These are phyloP conservation scores for Colletotrichum lentis DNA, from an alignment of 2,329 filamentous ascomycete species.

Conservation along the genomic window DNA sequence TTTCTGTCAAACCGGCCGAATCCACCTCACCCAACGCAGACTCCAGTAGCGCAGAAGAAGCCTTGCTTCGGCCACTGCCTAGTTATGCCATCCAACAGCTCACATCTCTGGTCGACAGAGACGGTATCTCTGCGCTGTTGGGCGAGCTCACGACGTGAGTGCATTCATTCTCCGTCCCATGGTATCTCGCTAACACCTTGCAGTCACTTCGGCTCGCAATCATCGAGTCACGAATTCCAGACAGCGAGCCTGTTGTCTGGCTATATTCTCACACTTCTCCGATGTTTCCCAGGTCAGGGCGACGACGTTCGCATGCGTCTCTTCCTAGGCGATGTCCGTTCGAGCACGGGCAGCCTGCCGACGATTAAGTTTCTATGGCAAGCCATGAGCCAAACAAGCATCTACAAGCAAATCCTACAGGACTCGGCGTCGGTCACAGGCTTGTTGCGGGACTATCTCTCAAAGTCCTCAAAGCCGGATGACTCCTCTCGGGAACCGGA, in stretches of 20 bases:
- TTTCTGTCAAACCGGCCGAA: slow-evolving; percentile 43
- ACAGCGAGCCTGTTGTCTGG: slow-evolving; percentile 73
- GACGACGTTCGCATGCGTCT: slow-evolving; percentile 96
- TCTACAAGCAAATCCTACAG: slow-evolving; percentile 36
- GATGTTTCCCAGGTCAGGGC: slow-evolving; percentile 80
- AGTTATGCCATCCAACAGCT: slow-evolving; percentile 72
- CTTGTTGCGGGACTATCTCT: slow-evolving; percentile 44
- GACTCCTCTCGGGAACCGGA: slow-evolving; percentile 64
- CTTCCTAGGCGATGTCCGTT: slow-evolving; percentile 75
- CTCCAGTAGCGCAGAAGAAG: slow-evolving; percentile 40
- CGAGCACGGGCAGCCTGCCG: slow-evolving; percentile 57
- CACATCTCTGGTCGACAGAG: slow-evolving; percentile 75
- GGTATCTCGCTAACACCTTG: slow-evolving; percentile 7
- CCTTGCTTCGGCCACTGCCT: slow-evolving; percentile 51
- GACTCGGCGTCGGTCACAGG: slow-evolving; percentile 39
- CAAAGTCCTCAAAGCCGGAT: slow-evolving; percentile 39
- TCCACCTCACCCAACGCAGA: slow-evolving; percentile 32
- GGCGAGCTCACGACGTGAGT: slow-evolving; percentile 38
- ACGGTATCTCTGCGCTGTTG: slow-evolving; percentile 73
- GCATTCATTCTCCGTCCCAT: no score
- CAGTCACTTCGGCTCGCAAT: slow-evolving; percentile 37
- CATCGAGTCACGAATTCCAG: slow-evolving; percentile 45
- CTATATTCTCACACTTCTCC: slow-evolving; percentile 84
- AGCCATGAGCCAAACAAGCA: slow-evolving; percentile 55
- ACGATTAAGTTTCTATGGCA: slow-evolving; percentile 89